These are phyloP conservation scores for Solanum hybrid DNA, from an alignment of 305 asterid species.

Conservation along the genomic window DNA sequence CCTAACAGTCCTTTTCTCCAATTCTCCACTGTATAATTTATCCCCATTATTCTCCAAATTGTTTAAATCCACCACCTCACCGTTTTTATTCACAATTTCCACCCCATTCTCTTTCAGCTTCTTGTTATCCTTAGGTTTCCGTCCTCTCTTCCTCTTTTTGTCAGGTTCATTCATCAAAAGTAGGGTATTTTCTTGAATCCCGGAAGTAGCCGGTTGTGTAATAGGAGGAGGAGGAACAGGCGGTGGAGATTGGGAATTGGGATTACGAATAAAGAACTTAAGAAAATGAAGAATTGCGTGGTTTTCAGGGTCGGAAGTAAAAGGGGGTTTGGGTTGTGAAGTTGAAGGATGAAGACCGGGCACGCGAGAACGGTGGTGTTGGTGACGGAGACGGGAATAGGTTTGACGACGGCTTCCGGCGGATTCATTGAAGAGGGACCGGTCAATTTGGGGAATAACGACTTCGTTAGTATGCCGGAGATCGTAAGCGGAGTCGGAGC, in stretches of 20 bases:
- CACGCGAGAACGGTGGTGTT: conserved; percentile 39
- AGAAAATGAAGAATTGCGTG: conserved; percentile 60
- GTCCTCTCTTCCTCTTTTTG: conserved; percentile 36
- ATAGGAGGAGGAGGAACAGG: conserved; percentile 6
- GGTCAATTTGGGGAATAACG: conserved; percentile 57
- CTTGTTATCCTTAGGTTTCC: conserved; percentile 21
- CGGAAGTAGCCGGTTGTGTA: conserved; percentile 18
- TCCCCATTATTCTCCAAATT: conserved; percentile 62
- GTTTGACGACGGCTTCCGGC: conserved; percentile 86
- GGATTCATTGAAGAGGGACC: conserved; percentile 73
- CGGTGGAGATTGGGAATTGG: conserved; percentile 37
- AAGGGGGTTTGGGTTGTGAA: conserved; percentile 17
- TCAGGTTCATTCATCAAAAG: conserved; percentile 22
- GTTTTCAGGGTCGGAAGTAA: conserved; percentile 54
- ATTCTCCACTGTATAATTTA: conserved; percentile 39
- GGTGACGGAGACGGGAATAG: conserved; percentile 36
- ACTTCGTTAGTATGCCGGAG: conserved; percentile 42
- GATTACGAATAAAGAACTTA: conserved; percentile 51
- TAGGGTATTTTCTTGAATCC: conserved; percentile 27
- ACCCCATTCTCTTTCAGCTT: conserved; percentile 36
- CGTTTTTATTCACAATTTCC: conserved; percentile 46
- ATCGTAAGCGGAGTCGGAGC: conserved; percentile 52
- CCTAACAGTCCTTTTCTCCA: conserved; percentile 58
- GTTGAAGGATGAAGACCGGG: conserved; percentile 49
- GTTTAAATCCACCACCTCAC: conserved; percentile 49